Evolutionary conservation across 2,329 filamentous ascomycete genomes (phyloP).

Genomic region (Microcyclosporella mali): DNA sequence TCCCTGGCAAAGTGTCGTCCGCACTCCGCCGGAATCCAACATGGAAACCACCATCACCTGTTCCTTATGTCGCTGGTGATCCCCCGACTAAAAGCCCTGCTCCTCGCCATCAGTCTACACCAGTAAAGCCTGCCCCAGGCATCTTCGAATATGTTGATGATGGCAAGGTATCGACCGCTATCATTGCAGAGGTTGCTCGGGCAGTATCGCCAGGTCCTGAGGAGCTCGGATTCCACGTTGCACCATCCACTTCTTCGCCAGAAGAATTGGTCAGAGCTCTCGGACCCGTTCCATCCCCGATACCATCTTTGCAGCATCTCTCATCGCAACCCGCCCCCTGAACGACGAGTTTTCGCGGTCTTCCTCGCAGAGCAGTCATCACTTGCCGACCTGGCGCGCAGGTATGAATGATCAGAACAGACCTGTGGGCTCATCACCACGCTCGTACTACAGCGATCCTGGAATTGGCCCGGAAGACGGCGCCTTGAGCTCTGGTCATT

Average conservation of each 20-base stretch:
- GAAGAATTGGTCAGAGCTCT: conserved; percentile 21
- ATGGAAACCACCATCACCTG: background rate
- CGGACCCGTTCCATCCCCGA: conserved; percentile 15
- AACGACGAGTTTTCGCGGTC: too few species aligned
- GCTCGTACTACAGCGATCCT: conserved; percentile 7
- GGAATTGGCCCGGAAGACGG: conserved; percentile 4
- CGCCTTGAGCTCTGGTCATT: conserved; percentile 4
- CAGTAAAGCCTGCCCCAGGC: background rate
- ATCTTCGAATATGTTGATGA: conserved; percentile 9
- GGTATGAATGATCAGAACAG: background rate
- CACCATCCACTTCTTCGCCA: conserved; percentile 16
- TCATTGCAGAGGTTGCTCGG: conserved; percentile 14
- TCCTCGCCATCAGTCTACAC: background rate
- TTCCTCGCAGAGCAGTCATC: too few species aligned
- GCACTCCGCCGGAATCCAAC: conserved; percentile 1
- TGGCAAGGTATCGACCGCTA: conserved; percentile 8
- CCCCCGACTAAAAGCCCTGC: background rate
- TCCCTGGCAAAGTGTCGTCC: conserved; percentile 2
- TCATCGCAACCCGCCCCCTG: too few species aligned
- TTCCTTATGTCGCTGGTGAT: background rate
- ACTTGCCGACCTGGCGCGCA: background rate
- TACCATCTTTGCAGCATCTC: conserved; percentile 1
- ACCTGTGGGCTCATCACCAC: conserved; percentile 3
- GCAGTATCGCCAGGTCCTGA: conserved; percentile 13
- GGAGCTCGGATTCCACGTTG: conserved; percentile 16